phyloP scores from a whole-genome alignment of 2,329 filamentous ascomycete species.

The Aspergillus intermedius region DNA sequence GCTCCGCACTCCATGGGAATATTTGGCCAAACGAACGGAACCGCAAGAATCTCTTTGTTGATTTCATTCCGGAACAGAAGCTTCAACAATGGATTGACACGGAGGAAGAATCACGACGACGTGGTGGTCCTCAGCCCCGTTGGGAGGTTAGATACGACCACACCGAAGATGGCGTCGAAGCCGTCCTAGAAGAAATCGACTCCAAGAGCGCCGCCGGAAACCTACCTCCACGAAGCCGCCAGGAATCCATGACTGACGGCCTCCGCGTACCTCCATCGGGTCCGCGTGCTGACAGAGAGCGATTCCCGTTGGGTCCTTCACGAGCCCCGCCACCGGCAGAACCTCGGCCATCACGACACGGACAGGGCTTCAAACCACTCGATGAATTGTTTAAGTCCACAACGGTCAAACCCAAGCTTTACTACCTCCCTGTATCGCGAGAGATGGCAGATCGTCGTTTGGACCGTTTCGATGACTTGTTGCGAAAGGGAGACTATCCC shows the following conservation, averaged over 20 bases:
- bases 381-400: slow-evolving; percentile 58
- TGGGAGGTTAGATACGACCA: slow-evolving; percentile 70
- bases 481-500: slow-evolving; percentile 32
- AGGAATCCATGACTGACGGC: slow-evolving; percentile 13
- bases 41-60: slow-evolving; percentile 76
- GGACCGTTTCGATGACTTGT: slow-evolving; percentile 48
- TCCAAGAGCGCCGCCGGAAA: slow-evolving; percentile 12
- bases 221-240: slow-evolving; percentile 7
- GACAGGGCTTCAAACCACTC: slow-evolving; percentile 49
- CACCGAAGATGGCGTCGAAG: slow-evolving; percentile 51
- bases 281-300: slow-evolving; percentile 16
- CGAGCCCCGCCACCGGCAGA: slow-evolving; percentile 10
- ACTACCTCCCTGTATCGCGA: slow-evolving; percentile 59
- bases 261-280: slow-evolving; percentile 24
- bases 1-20: slow-evolving; percentile 66
- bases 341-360: slow-evolving; percentile 16
- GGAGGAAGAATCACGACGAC: slow-evolving; percentile 52
- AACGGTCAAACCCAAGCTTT: slow-evolving; percentile 56
- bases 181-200: slow-evolving; percentile 49
- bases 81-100: slow-evolving; percentile 66
- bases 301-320: slow-evolving; percentile 20
- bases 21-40: slow-evolving; percentile 84
- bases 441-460: slow-evolving; percentile 60
- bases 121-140: slow-evolving; percentile 38
- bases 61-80: slow-evolving; percentile 76